These are phyloP conservation scores for Cladosporium velox DNA, from an alignment of 2,329 filamentous ascomycete genomes.

Conservation along the genomic window DNA sequence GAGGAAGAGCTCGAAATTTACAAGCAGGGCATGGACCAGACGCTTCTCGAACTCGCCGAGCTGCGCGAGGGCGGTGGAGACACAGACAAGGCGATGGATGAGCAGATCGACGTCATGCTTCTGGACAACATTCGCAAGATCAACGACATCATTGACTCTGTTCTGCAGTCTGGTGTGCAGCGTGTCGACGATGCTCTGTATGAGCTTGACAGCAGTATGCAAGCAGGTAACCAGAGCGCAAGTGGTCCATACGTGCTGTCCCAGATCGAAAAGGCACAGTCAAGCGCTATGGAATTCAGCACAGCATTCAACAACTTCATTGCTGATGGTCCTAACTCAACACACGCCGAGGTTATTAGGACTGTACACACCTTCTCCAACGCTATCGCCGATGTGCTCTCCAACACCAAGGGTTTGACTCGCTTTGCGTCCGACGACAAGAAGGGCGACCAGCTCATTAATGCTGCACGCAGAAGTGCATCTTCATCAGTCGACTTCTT, in stretches of 20 bases:
- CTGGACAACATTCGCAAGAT: slow-evolving; percentile 87
- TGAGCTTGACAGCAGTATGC: slow-evolving; percentile 96
- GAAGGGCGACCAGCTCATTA: slow-evolving; percentile 83
- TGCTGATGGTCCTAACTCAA: slow-evolving; percentile 89
- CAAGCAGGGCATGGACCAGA: slow-evolving; percentile 97
- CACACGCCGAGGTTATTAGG: slow-evolving; percentile 88
- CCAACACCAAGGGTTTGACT: slow-evolving; percentile 93
- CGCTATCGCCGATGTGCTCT: slow-evolving; percentile 88
- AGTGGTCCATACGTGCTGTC: slow-evolving; percentile 93
- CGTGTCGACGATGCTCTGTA: slow-evolving; percentile 96
- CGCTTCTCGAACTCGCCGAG: slow-evolving; percentile 87
- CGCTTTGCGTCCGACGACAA: slow-evolving; percentile 94
- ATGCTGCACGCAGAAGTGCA: slow-evolving; percentile 79
- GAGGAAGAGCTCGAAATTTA: slow-evolving; percentile 98
- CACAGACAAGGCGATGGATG: slow-evolving; percentile 78
- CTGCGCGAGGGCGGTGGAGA: slow-evolving; percentile 64
- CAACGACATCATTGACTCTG: slow-evolving; percentile 95
- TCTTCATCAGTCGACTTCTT: slow-evolving; percentile 91
- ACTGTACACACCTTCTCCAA: slow-evolving; percentile 88
- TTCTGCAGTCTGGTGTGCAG: slow-evolving; percentile 87
- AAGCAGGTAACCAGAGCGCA: slow-evolving; percentile 97
- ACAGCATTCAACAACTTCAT: slow-evolving; percentile 99
- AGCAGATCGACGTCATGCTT: slow-evolving; percentile 87
- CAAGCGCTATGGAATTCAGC: slow-evolving; percentile 93
- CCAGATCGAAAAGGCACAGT: slow-evolving; percentile 94